Evolutionary conservation across 2,329 filamentous ascomycete genomes (phyloP).

Genomic region (Cordyceps javanica): DNA sequence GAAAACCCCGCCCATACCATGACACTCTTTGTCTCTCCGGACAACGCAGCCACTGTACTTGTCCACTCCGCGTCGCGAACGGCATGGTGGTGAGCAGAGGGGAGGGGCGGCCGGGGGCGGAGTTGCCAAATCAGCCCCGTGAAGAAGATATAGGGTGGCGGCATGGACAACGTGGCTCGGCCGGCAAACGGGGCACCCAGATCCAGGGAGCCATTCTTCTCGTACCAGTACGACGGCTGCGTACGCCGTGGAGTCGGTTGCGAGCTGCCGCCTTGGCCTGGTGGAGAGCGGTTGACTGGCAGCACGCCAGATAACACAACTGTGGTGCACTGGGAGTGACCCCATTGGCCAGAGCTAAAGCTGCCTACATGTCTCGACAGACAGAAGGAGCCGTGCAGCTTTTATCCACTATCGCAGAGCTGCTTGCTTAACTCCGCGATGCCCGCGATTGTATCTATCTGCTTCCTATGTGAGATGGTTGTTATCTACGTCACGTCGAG

Average conservation of each 20-base stretch:
- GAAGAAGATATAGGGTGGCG: background rate
- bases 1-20: background rate
- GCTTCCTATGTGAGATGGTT: background rate
- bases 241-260: background rate
- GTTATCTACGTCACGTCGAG: background rate
- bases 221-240: background rate
- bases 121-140: background rate
- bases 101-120: background rate
- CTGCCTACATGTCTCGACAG: background rate
- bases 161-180: background rate
- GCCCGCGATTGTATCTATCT: no score
- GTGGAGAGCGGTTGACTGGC: background rate
- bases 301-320: background rate
- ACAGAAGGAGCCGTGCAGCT: no score
- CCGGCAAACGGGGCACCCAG: background rate
- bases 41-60: conserved; percentile 15
- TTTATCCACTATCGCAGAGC: background rate
- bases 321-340: background rate
- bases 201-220: background rate
- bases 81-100: background rate
- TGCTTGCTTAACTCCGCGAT: background rate
- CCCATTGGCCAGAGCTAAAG: background rate
- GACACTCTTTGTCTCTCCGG: background rate
- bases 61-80: background rate
- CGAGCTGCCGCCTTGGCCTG: conserved; percentile 1